A percentile compares a stretch with the other conserved stretches of the same genome.
phyloP scores from a whole-genome alignment of 768 basidiomycete genomes.

The Boletellus emodensis region DNA sequence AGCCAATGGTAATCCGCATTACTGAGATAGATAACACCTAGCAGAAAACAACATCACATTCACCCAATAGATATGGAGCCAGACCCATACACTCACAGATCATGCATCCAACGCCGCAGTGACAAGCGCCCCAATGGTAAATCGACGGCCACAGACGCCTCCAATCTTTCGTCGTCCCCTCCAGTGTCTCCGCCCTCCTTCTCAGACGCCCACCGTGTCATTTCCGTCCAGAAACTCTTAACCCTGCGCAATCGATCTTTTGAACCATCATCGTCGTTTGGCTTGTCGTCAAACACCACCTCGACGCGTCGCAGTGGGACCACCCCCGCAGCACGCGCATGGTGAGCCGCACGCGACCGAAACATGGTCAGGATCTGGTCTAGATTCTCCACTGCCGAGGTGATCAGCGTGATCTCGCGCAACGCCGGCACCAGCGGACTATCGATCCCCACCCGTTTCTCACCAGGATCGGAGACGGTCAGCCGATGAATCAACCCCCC shows the following conservation, averaged over 20 bases:
- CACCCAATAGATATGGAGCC: too few relatives aligned
- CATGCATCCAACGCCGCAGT: too few relatives aligned
- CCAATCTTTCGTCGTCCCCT: not conserved
- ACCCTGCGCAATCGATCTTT: not conserved
- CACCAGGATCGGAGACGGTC: not conserved
- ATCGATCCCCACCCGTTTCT: not conserved
- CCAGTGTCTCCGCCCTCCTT: not conserved
- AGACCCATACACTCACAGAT: too few relatives aligned
- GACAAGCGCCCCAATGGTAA: too few relatives aligned
- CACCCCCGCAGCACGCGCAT: not conserved
- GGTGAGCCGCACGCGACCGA: conserved; percentile 5
- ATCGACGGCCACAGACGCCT: not conserved
- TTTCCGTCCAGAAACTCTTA: not conserved
- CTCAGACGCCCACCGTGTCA: not conserved
- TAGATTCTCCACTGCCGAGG: conserved; percentile 10
- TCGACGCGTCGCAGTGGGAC: conserved; percentile 4
- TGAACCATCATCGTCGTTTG: not conserved
- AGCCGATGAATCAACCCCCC: conserved; percentile 4
- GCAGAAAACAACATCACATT: too few relatives aligned
- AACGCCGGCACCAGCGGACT: conserved; percentile 4
- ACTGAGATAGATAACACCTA: too few relatives aligned
- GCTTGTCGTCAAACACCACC: not conserved
- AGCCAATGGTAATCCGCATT: too few relatives aligned
- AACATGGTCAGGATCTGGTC: conserved; percentile 10
- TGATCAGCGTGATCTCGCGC: conserved; percentile 15